Base-by-base conservation (phyloP, 2,329 filamentous ascomycete species). In the Pyrenophora graminea region DNA sequence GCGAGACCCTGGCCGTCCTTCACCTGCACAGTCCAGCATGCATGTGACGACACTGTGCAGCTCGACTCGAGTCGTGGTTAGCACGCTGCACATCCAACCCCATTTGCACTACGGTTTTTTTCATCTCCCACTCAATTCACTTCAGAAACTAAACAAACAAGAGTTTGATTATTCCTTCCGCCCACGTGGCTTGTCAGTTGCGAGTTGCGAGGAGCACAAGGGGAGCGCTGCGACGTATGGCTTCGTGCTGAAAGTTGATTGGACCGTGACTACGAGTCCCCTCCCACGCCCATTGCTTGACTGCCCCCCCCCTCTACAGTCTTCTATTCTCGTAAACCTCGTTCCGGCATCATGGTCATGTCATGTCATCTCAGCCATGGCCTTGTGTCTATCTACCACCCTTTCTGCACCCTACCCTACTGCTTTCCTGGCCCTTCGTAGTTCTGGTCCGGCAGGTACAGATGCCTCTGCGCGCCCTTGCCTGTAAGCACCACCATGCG, bases 401-500 rank as follows among this genome's bases (percentile, higher is more conserved):
- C 23, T 40, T 42, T 21, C 25, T 38, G 33, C 34, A 21, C 7
- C 34, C 39, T 17, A 3, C 19, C 48, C 62, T 71, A 72, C 62
- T 81, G 76, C 67, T 77, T 81, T 73, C 83, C 88, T 62, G 82
- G 93, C 72, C 85, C 89, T 59, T 83, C 81, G 79, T 99, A 99
- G 69, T 89, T 89, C 56, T 73, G 67, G 79, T 99, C 93, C 37
- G 94, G 94, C 69, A 99, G 82, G 76, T 97, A 99, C 72, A 99
- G 77, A 80, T 97, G 94, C 77, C 94, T 85, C 77, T 94, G 86
- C 6, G 93, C 92, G 31, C 94, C 94, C 71, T 89, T 85, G 67
- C 86, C 86, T 57, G 93, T 99, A 76, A 99, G 79, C 53, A 99
- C 94, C 56, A 97, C 93, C 90, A 99, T 91, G 65, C 94, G 86